Percentiles rank a stretch among this genome's conserved stretches.
Evolutionary conservation across 805 yeast genomes (phyloP).

Genomic region (Kluyveromyces lactis): DNA sequence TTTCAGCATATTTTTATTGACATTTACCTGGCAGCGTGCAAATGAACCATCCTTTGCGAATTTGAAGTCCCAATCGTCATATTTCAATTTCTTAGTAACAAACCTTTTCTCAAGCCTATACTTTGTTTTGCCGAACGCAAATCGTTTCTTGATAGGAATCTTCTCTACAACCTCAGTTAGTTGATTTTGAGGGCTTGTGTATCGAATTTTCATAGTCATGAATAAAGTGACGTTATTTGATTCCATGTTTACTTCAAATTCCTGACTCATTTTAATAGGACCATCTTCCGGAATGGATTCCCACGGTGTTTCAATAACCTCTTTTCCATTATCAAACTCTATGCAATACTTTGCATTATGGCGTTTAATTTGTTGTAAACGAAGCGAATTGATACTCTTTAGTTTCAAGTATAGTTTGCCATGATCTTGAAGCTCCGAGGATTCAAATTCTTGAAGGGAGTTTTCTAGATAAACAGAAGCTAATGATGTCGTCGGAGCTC

Average conservation of each 20-base stretch:
- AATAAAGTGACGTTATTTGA: constrained; percentile 48
- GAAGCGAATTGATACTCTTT: constrained; percentile 37
- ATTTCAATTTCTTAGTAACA: constrained; percentile 39
- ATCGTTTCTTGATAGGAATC: constrained; percentile 34
- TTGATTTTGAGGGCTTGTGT: constrained; percentile 38
- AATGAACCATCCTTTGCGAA: constrained; percentile 86
- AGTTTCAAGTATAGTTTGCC: constrained; percentile 51
- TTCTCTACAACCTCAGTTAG: constrained; percentile 55
- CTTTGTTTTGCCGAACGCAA: constrained; percentile 27
- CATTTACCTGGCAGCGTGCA: constrained; percentile 62
- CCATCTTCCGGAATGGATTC: constrained; percentile 23
- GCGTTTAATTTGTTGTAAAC: constrained; percentile 38
- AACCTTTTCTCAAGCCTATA: constrained; percentile 35
- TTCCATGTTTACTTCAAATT: constrained; percentile 60
- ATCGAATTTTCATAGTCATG: constrained; percentile 63
- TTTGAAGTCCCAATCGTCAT: constrained; percentile 52
- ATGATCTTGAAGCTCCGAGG: constrained; percentile 11
- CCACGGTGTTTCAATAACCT: constrained; percentile 61
- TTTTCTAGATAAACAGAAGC: constrained; percentile 1
- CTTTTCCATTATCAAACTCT: constrained; percentile 70
- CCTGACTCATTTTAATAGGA: constrained; percentile 46
- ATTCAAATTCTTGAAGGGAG: not conserved
- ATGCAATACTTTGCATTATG: constrained; percentile 44
- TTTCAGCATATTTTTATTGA: constrained; percentile 14
- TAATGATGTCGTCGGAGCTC: not conserved